Evolutionary conservation across 441 rosid genomes (phyloP), one percentile per base, ranked within the genome.

Genomic region (Eugenia klotzschiana): DNA sequence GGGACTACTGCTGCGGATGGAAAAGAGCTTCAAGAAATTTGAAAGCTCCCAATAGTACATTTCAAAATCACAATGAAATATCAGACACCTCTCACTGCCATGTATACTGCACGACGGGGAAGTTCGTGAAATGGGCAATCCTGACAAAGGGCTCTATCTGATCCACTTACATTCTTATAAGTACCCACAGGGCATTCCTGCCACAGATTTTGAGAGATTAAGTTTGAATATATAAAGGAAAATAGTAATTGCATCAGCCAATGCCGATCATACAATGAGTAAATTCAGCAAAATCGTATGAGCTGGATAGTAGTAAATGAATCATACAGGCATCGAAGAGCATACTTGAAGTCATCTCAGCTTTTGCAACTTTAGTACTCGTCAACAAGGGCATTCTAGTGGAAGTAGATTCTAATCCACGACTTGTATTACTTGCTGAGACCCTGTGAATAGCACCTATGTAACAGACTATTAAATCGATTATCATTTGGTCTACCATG

Each of bases 141-240:
- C 83, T 80, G 87, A 89, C 98, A 96, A 84, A 94, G 92, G 37
- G 89, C 82, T 83, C 90, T 86, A 86, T 93, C 92, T 82, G 97
- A 92, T 87, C 98, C 98, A 85, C 89, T 94, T 77, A 87, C 90
- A 87, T 93, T 96, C 88, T 96, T 96, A 69, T 91, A 96, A 69
- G 97, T 96, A 60, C 98, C 98, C 81, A 91, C 83, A 16, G 98
- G 98, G 87, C 98, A 96, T 91, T 94, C 98, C 98, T 95, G 92
- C 84, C 80, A 56, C 57, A 29, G 15, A 43, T n/a, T 16, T n/a
- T 37, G 25, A 72, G 40, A 84, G 73, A 37, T 69, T 37, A 64
- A 4, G 46, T 64, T 64, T 4, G 77, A 69, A 14, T 23, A 79
- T 51, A 25, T 33, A 27, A 79, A 9, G 40, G 41, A 79, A 50